Evolutionary conservation across 2,329 filamentous ascomycete species (phyloP).

Genomic region (Leptosphaerulina australis): DNA sequence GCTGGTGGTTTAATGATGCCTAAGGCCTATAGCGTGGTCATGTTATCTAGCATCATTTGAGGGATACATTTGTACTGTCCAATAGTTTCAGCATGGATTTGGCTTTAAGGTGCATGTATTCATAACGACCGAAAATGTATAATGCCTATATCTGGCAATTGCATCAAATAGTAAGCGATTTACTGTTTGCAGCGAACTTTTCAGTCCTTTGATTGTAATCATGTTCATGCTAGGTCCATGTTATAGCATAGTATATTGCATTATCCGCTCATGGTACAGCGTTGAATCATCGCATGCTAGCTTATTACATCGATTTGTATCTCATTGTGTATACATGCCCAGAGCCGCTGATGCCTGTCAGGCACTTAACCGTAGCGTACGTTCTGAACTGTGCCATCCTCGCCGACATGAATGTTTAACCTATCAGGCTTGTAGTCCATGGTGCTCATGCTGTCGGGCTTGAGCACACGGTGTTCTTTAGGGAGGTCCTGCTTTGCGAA

Average conservation of each 20-base stretch:
- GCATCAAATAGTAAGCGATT: background rate
- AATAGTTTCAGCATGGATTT: background rate
- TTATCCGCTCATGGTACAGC: too few relatives aligned
- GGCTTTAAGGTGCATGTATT: too few relatives aligned
- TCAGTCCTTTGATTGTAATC: too few relatives aligned
- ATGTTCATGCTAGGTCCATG: too few relatives aligned
- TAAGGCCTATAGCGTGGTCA: slow-evolving; percentile 1
- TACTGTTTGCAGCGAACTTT: too few relatives aligned
- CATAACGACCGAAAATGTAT: background rate
- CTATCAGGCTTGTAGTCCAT: slow-evolving; percentile 57
- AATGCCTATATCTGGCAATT: background rate
- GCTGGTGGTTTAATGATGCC: slow-evolving; percentile 1
- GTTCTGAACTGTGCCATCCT: slow-evolving; percentile 57
- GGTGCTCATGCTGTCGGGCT: slow-evolving; percentile 54
- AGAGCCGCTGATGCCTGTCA: too few relatives aligned
- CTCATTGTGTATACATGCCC: too few relatives aligned
- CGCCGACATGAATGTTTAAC: slow-evolving; percentile 57
- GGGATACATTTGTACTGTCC: background rate
- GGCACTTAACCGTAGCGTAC: slow-evolving; percentile 54
- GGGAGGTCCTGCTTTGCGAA: slow-evolving; percentile 59
- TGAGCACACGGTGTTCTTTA: slow-evolving; percentile 54
- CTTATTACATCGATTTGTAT: too few relatives aligned
- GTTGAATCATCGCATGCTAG: too few relatives aligned
- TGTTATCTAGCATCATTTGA: background rate
- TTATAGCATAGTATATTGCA: too few relatives aligned